Conservation (phyloP, 1,284 basidiomycete genomes). For the Sanghuangporus sanghuang region DNA sequence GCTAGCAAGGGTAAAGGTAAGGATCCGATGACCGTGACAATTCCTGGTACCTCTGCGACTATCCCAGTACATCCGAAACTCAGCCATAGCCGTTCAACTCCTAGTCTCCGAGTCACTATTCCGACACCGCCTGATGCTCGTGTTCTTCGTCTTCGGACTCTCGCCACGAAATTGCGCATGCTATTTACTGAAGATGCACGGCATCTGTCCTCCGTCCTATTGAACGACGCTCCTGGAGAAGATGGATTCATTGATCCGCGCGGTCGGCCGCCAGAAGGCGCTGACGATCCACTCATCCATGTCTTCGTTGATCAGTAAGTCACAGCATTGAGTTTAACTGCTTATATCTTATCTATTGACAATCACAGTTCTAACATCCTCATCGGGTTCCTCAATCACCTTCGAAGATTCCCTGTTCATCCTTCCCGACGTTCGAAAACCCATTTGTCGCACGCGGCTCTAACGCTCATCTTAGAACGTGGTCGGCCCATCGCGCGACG, state of each 20-base stretch:
- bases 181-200: constrained; percentile 26
- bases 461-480: constrained; percentile 68
- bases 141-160: constrained; percentile 31
- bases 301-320: constrained; percentile 83
- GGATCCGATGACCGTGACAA: constrained; percentile 10
- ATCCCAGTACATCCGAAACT: constrained; percentile 13
- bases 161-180: constrained; percentile 25
- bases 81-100: constrained; percentile 16
- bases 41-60: constrained; percentile 9
- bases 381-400: constrained; percentile 64
- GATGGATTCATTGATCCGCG: constrained; percentile 35
- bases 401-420: constrained; percentile 46
- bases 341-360: constrained; percentile 9
- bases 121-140: constrained; percentile 29
- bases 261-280: constrained; percentile 38
- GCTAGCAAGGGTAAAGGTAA: constrained; percentile 12
- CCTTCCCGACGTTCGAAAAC: constrained; percentile 27
- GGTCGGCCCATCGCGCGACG: constrained; percentile 64
- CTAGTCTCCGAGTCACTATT: constrained; percentile 13
- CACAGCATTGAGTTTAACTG: not conserved
- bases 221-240: constrained; percentile 17
- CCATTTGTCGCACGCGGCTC: constrained; percentile 63
- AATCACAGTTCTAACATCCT: constrained; percentile 73
- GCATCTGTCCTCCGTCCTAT: constrained; percentile 36
- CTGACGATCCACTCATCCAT: constrained; percentile 61